Conservation (phyloP, 805 yeast genomes). For the Myxozyma lipomycoides region DNA sequence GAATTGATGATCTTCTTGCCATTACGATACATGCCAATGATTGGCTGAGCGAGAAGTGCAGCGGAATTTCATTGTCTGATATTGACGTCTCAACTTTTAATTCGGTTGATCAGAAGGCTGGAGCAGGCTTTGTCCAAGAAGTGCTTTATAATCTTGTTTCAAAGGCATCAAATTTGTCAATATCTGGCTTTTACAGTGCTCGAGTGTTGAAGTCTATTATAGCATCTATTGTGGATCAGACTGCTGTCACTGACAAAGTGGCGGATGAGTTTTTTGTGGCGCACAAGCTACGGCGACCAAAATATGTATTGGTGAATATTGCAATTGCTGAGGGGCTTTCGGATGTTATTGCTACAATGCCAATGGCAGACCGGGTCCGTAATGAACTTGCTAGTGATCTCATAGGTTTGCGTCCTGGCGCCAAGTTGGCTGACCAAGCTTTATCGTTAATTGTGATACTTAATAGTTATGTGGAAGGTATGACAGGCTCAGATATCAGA, state of each 20-base stretch:
- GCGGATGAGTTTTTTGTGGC: slow-evolving; percentile 14
- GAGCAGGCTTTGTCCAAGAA: slow-evolving; percentile 10
- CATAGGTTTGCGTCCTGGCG: slow-evolving; percentile 48
- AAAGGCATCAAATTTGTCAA: neutral
- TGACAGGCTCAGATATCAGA: slow-evolving; percentile 35
- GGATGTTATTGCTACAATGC: slow-evolving; percentile 39
- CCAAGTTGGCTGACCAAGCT: slow-evolving; percentile 43
- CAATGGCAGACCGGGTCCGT: slow-evolving; percentile 50
- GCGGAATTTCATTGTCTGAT: neutral
- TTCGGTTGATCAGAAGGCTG: neutral
- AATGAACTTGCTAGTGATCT: slow-evolving; percentile 63
- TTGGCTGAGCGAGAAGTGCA: slow-evolving; percentile 6
- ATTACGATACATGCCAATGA: slow-evolving; percentile 11
- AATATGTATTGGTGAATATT: slow-evolving; percentile 6
- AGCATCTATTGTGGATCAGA: slow-evolving; percentile 8
- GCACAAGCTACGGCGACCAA: slow-evolving; percentile 15
- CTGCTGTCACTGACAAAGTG: slow-evolving; percentile 14
- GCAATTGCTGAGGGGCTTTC: slow-evolving; percentile 29
- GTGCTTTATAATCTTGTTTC: slow-evolving; percentile 4
- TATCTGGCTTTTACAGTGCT: slow-evolving; percentile 16
- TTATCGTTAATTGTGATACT: slow-evolving; percentile 48
- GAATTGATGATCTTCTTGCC: slow-evolving; percentile 13
- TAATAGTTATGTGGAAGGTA: slow-evolving; percentile 40
- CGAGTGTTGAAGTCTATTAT: slow-evolving; percentile 13
- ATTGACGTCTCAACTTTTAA: slow-evolving; percentile 9